A percentile compares a stretch with the other conserved stretches of the same genome.
These are phyloP conservation scores for Coniochaeta sp. DNA, from an alignment of 2,329 filamentous ascomycete genomes.

Conservation along the genomic window DNA sequence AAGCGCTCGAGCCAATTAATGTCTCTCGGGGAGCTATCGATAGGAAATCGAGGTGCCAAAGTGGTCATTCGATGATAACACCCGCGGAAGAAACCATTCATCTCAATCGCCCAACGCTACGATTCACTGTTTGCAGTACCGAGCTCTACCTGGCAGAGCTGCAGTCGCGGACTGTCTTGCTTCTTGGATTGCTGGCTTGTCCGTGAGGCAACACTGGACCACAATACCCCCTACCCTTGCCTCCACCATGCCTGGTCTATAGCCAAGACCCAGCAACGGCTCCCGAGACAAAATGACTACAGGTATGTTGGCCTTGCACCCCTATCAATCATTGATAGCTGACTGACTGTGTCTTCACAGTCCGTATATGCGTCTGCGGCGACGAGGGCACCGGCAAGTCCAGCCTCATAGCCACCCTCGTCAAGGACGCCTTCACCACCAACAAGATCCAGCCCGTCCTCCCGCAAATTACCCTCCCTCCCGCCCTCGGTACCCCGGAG, in stretches of 20 bases:
- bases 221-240: too few species aligned
- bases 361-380: conserved; percentile 92
- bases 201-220: too few species aligned
- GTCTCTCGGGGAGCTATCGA: background rate
- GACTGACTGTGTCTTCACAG: conserved; percentile 30
- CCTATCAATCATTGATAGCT: background rate
- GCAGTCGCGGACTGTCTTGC: too few species aligned
- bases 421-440: conserved; percentile 94
- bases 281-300: conserved; percentile 4
- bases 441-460: conserved; percentile 93
- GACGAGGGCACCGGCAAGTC: conserved; percentile 95
- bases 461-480: conserved; percentile 90
- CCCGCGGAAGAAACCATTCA: too few species aligned
- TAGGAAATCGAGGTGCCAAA: background rate
- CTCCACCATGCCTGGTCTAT: background rate
- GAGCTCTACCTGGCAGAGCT: too few species aligned
- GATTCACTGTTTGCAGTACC: too few species aligned
- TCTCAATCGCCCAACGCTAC: too few species aligned
- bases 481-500: conserved; percentile 85
- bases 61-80: background rate
- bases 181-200: too few species aligned
- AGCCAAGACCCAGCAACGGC: background rate
- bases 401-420: conserved; percentile 86
- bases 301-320: background rate
- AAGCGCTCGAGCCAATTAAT: conserved; percentile 1